Percentiles rank a stretch among this genome's conserved stretches.
phyloP scores from a whole-genome alignment of 306 rosid genomes.

The Casuarina glauca region DNA sequence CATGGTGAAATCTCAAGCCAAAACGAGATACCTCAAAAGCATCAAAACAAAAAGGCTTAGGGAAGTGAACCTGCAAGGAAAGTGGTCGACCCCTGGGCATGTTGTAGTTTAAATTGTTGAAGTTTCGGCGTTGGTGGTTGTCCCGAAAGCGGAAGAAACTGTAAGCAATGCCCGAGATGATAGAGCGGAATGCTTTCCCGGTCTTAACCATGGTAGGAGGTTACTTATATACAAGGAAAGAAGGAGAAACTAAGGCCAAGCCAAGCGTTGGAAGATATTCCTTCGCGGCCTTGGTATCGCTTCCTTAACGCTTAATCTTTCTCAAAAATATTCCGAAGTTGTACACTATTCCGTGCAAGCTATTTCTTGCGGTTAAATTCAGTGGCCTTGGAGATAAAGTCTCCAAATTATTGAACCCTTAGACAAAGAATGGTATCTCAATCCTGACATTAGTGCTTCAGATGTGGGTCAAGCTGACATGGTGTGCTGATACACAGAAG shows the following conservation, averaged over 20 bases:
- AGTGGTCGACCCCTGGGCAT: slow-evolving; percentile 83
- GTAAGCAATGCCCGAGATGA: slow-evolving; percentile 45
- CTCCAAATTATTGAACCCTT: slow-evolving; percentile 36
- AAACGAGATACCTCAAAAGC: neutral
- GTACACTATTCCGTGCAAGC: slow-evolving; percentile 23
- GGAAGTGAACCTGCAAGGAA: slow-evolving; percentile 72
- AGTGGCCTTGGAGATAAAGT: slow-evolving; percentile 30
- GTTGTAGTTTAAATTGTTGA: slow-evolving; percentile 38
- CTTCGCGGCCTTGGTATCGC: slow-evolving; percentile 37
- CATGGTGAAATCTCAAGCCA: slow-evolving; percentile 1
- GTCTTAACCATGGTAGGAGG: slow-evolving; percentile 50
- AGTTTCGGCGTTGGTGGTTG: slow-evolving; percentile 25
- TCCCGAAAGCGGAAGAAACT: slow-evolving; percentile 36
- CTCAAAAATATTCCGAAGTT: slow-evolving; percentile 24
- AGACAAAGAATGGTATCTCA: slow-evolving; percentile 66
- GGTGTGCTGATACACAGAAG: slow-evolving; percentile 21
- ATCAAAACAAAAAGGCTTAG: neutral
- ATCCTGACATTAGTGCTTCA: slow-evolving; percentile 33
- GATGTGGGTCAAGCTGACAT: slow-evolving; percentile 29
- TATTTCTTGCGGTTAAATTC: slow-evolving; percentile 27
- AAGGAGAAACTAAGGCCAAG: slow-evolving; percentile 33
- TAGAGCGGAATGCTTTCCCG: slow-evolving; percentile 52
- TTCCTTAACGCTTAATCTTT: slow-evolving; percentile 44
- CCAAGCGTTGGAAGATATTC: slow-evolving; percentile 71
- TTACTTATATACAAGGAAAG: slow-evolving; percentile 13